Evolutionary conservation across 352 stramenopile genomes (phyloP), one percentile per base, ranked within the genome.

Genomic region (Phytopythium cucurbitacearum): DNA sequence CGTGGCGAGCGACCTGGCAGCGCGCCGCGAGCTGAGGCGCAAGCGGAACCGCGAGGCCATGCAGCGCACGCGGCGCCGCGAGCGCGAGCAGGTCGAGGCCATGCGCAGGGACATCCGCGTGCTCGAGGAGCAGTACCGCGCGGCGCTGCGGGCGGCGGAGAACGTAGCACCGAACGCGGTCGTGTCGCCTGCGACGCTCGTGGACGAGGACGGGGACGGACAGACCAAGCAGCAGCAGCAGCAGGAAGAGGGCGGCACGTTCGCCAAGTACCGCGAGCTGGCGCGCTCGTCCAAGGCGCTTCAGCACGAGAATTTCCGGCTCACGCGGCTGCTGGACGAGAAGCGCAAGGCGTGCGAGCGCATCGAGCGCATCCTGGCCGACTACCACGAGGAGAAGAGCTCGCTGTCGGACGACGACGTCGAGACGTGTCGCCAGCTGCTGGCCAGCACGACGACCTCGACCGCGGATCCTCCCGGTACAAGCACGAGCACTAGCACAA

Each of bases 11-110:
- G 21, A 28, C 21, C 21, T 28, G 21, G 21, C 21, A 2, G 21
- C 21, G 21, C 21, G 21, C 21, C 21, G 21, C 35, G 71, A 79
- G 60, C 63, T 64, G 45, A 65, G 66, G 1, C 63, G 69, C 37
- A 69, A 69, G 28, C 57, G 64, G 43, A 79, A 79, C 48, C 69
- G 69, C 53, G 69, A 79, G 59, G 69, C 69, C 49, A 81, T 81
- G 71, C 67, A 71, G 54, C 71, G 71, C 45, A 54, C 62, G 5
- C 51, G 71, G 6, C 40, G 56, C 50, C 67, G 67, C 7, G 62
- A 81, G 57, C 61, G 68, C 0, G 60, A 67, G 15, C 62, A 73
- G 36, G 36, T 81, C 9, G 60, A 38, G 10, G 40, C 50, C 34
- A 75, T 81, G 67, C 59, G 65, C 12, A 38, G 50, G 8, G 51